These are phyloP conservation scores for Gossypium aridum DNA, from an alignment of 441 rosid species.

Conservation along the genomic window DNA sequence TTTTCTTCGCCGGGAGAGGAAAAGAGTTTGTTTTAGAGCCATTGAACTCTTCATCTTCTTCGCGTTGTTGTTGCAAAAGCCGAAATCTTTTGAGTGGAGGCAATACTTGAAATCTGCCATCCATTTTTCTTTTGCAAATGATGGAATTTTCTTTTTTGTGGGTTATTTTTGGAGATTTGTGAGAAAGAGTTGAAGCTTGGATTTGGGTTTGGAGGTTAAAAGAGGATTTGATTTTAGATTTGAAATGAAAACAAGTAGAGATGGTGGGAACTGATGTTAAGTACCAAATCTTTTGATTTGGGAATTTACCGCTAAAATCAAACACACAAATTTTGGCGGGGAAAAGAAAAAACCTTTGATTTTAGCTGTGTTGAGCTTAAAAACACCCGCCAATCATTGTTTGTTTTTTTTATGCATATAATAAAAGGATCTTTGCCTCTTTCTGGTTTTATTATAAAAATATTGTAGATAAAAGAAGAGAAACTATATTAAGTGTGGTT, in stretches of 20 bases:
- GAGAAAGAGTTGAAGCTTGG: neutral
- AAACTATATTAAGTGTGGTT: too few relatives aligned
- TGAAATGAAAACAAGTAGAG: neutral
- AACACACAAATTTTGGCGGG: neutral
- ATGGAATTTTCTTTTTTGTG: neutral
- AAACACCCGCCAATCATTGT: neutral
- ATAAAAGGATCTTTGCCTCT: neutral
- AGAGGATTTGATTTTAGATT: neutral
- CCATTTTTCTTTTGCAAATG: constrained; percentile 25
- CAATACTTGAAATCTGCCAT: constrained; percentile 31
- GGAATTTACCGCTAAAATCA: constrained; percentile 8
- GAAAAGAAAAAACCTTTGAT: neutral
- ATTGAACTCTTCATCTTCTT: constrained; percentile 1
- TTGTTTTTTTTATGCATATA: neutral
- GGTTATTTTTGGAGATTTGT: neutral
- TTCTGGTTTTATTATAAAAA: too few relatives aligned
- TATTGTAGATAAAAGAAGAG: too few relatives aligned
- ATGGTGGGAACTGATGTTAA: constrained; percentile 9
- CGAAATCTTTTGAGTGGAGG: constrained; percentile 75
- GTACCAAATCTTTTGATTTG: neutral
- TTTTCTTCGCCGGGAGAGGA: constrained; percentile 71
- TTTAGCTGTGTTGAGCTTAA: neutral
- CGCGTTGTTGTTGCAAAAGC: constrained; percentile 35
- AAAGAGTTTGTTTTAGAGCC: constrained; percentile 20
- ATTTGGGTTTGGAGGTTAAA: neutral